Conservation (phyloP, 2,329 filamentous ascomycete species). For the Aspergillus sojae region DNA sequence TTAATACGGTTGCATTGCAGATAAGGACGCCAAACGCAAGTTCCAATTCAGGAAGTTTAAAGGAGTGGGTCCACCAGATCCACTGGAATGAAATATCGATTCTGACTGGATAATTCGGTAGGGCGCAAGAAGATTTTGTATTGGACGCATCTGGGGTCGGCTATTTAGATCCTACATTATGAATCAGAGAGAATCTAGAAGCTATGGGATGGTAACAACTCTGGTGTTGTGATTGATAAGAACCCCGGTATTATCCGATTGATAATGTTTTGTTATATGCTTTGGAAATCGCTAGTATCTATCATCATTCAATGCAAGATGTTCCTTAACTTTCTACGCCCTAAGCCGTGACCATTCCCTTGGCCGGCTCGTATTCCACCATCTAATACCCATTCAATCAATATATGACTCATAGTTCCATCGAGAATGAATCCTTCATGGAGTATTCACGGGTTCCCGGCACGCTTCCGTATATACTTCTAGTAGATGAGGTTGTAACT, state of each 20-base stretch:
- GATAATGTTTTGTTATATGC: too few relatives aligned
- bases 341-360: not conserved
- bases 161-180: not conserved
- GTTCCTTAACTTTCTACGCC: not conserved
- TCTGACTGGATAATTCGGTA: not conserved
- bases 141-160: not conserved
- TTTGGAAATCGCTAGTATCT: too few relatives aligned
- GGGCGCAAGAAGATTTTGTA: not conserved
- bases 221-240: not conserved
- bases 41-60: not conserved
- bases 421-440: not conserved
- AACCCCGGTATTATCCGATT: too few relatives aligned
- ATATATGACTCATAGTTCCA: not conserved
- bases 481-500: too few relatives aligned
- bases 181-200: not conserved
- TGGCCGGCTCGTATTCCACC: not conserved
- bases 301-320: not conserved
- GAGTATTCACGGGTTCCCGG: not conserved
- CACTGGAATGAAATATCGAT: not conserved
- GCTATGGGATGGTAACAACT: not conserved
- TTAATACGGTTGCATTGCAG: not conserved
- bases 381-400: not conserved
- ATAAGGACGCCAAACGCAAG: not conserved
- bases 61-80: not conserved
- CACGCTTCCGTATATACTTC: not conserved